These are phyloP conservation scores for Gaeumannomyces sp. DNA, from an alignment of 2,329 filamentous ascomycete species.

Conservation along the genomic window DNA sequence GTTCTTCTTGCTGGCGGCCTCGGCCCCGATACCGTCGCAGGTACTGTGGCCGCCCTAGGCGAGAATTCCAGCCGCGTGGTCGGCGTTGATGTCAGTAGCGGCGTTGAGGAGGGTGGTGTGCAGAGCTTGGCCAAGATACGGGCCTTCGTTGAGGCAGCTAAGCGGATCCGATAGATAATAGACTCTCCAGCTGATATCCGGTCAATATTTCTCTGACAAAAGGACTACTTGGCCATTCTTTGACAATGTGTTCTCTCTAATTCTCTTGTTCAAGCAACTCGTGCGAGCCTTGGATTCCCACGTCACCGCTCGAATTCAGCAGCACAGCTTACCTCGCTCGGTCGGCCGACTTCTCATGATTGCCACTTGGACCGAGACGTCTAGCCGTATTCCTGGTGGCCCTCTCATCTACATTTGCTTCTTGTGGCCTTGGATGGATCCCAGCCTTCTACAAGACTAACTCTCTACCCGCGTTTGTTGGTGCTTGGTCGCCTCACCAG, in stretches of 20 bases:
- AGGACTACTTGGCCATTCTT: neutral
- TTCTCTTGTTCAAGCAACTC: neutral
- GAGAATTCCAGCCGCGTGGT: conserved; percentile 53
- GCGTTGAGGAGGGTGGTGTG: conserved; percentile 76
- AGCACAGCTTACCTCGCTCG: neutral
- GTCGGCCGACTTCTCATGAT: neutral
- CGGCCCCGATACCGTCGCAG: conserved; percentile 68
- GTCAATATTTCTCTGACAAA: neutral
- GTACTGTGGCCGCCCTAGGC: conserved; percentile 58
- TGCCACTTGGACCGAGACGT: neutral
- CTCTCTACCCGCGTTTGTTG: neutral
- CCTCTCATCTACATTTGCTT: neutral
- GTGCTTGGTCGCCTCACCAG: neutral
- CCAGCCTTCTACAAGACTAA: neutral
- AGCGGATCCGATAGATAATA: conserved; percentile 43
- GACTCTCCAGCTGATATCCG: neutral
- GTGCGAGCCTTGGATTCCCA: neutral
- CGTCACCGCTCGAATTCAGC: neutral
- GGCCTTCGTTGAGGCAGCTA: conserved; percentile 71
- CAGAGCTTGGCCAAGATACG: conserved; percentile 78
- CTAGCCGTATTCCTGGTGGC: neutral
- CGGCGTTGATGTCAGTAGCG: conserved; percentile 89
- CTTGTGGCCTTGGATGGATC: neutral
- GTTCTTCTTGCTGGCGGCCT: conserved; percentile 83
- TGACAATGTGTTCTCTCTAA: neutral